phyloP scores from a whole-genome alignment of 371 early-diverging fungal genomes.

The Zychaea mexicana region DNA sequence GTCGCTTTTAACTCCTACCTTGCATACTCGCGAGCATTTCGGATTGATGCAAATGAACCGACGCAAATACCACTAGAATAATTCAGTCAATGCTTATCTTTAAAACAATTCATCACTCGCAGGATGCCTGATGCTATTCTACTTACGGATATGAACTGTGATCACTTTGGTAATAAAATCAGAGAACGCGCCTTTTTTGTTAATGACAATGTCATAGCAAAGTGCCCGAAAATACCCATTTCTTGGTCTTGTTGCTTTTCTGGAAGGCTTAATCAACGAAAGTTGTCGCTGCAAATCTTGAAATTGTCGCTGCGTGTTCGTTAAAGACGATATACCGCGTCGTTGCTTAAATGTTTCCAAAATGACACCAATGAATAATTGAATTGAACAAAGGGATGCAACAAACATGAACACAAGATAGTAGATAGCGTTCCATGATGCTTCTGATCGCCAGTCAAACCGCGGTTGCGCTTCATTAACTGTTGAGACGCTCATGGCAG shows the following conservation, averaged over 20 bases:
- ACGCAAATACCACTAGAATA: conserved; percentile 31
- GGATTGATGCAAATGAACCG: conserved; percentile 8
- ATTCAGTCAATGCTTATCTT: background rate
- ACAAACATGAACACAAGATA: conserved; percentile 58
- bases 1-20: background rate
- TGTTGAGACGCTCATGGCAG: conserved; percentile 41
- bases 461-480: conserved; percentile 33
- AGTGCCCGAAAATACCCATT: conserved; percentile 29
- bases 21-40: background rate
- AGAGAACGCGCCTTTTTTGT: conserved; percentile 48
- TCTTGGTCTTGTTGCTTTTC: conserved; percentile 37
- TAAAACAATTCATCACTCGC: too few species aligned
- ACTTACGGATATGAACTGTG: conserved; percentile 33
- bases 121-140: background rate
- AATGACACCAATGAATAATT: conserved; percentile 60
- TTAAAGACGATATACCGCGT: conserved; percentile 51
- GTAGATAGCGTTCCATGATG: conserved; percentile 46
- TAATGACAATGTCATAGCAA: conserved; percentile 50
- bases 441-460: conserved; percentile 36
- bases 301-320: conserved; percentile 53
- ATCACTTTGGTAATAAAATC: conserved; percentile 36
- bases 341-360: conserved; percentile 57
- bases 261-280: conserved; percentile 45
- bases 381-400: conserved; percentile 54
- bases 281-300: conserved; percentile 54